Conservation (phyloP, 352 stramenopile genomes). For the Thraustotheca clavata region DNA sequence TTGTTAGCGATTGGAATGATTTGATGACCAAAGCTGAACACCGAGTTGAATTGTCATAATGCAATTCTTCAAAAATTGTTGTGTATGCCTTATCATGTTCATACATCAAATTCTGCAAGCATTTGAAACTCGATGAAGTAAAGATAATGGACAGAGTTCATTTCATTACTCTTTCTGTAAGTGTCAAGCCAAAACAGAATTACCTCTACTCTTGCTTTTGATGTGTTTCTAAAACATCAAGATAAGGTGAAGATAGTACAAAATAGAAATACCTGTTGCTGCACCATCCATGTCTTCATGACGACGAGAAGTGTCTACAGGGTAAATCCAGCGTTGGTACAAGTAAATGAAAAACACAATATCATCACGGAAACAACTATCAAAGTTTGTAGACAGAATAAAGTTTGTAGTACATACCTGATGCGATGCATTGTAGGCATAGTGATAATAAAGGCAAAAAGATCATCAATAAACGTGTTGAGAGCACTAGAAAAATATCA, state of each 20-base stretch:
- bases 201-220: too few species aligned
- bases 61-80: too few species aligned
- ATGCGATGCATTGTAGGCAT: slow-evolving; percentile 88
- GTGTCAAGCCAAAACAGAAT: too few species aligned
- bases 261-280: background rate
- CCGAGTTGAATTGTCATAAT: background rate
- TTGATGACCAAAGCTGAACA: background rate
- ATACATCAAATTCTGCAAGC: too few species aligned
- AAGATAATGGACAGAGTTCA: too few species aligned
- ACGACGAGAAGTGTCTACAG: slow-evolving; percentile 45
- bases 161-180: too few species aligned
- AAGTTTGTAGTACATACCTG: slow-evolving; percentile 27
- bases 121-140: too few species aligned
- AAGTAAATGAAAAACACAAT: slow-evolving; percentile 88
- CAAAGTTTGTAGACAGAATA: background rate
- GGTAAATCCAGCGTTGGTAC: slow-evolving; percentile 89
- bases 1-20: background rate
- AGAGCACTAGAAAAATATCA: slow-evolving; percentile 56
- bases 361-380: slow-evolving; percentile 80
- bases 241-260: background rate
- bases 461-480: slow-evolving; percentile 91
- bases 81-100: too few species aligned
- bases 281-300: slow-evolving; percentile 20
- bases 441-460: slow-evolving; percentile 87
- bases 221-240: too few species aligned